Evolutionary conservation across 192 early-diverging fungal species (phyloP), one percentile per base, ranked within the genome.

Genomic region (Umbelopsis sp.): DNA sequence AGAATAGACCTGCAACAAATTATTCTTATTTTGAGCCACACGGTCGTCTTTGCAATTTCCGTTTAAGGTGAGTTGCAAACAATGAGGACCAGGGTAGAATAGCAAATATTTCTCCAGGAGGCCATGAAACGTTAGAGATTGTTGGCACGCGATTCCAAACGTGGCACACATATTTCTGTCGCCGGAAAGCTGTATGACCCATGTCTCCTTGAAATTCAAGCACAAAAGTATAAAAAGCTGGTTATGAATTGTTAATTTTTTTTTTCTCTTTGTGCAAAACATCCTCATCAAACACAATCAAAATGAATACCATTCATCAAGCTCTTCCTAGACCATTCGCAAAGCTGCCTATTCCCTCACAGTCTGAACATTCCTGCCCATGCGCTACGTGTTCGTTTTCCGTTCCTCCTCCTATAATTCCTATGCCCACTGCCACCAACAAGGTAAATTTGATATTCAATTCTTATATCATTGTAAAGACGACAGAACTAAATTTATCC

Each of bases 61-160:
- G 11, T 62, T 62, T 62, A 22, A 22, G 56, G 56, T 62, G 56
- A 4, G 56, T 32, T 49, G 47, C 47, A 49, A 49, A 49, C 47
- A 49, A 49, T 49, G 47, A 49, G 31, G 56, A 12, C 29, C 24
- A n/a, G 29, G 56, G 56, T 62, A 62, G 56, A 62, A 62, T 62
- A 32, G 29, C 56, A 62, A 62, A 62, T 62, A n/a, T 29, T 34
- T 14, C 56, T 62, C 26, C 56, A 62, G 56, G 56, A 62, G 56
- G 31, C 34, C 56, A 22, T 62, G 56, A 62, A 62, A 62, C 56
- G 56, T 62, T 62, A 34, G 31, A 62, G 56, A 31, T 32, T 62
- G 56, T 32, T 62, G 56, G 56, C 56, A 62, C 56, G 56, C 56
- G 56, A 62, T 62, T 62, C 56, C 56, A 62, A 62, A 62, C 56